Percentiles rank a stretch among this genome's conserved stretches.
These are phyloP conservation scores for Phytophthora sp. DNA, from an alignment of 352 stramenopile genomes.

Conservation along the genomic window DNA sequence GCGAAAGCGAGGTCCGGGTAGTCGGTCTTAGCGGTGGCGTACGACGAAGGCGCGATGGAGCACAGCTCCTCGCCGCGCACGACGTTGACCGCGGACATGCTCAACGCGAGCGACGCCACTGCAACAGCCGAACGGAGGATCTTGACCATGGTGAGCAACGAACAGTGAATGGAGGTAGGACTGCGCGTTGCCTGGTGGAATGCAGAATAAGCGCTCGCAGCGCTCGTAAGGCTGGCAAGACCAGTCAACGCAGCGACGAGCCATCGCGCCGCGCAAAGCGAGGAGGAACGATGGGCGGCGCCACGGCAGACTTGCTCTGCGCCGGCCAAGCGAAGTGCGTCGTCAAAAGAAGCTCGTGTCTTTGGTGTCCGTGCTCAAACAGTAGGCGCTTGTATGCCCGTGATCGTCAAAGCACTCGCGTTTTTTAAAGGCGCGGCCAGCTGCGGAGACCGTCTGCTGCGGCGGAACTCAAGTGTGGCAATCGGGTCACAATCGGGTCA, in stretches of 20 bases:
- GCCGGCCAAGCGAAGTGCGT: not conserved
- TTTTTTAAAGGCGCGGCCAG: conserved; percentile 3
- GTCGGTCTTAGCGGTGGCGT: conserved; percentile 35
- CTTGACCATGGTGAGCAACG: conserved; percentile 24
- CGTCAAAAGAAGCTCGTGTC: conserved; percentile 17
- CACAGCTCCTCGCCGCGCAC: conserved; percentile 34
- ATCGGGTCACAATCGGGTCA: conserved; percentile 2
- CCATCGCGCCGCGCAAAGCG: conserved; percentile 5
- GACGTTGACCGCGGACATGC: conserved; percentile 11
- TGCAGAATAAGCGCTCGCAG: conserved; percentile 12
- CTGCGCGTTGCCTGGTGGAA: conserved; percentile 13
- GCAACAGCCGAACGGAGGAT: conserved; percentile 1
- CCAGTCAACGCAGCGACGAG: conserved; percentile 3
- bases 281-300: not conserved
- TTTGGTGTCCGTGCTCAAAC: conserved; percentile 25
- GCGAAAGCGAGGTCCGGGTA: conserved; percentile 43
- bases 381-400: conserved; percentile 21
- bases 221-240: not conserved
- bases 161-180: not conserved
- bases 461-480: conserved; percentile 7
- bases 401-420: conserved; percentile 17
- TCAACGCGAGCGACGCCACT: conserved; percentile 18
- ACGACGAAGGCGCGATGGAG: conserved; percentile 43
- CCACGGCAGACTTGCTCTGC: not conserved
- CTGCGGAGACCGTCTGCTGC: conserved; percentile 17